Evolutionary conservation across 371 early-diverging fungal genomes (phyloP).

Genomic region (Haplosporangium sp.): DNA sequence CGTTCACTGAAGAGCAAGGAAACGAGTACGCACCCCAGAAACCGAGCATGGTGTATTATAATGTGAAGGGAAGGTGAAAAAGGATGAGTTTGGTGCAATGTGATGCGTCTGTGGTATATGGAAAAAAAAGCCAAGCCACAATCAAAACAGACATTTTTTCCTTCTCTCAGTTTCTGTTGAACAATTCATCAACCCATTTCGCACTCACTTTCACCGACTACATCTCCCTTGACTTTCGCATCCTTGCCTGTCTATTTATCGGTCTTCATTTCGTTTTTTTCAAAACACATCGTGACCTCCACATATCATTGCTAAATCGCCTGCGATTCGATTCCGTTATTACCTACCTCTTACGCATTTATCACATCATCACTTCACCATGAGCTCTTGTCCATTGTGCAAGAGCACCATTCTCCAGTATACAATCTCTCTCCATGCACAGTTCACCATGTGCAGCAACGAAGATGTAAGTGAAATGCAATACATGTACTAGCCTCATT

Average conservation of each 20-base stretch:
- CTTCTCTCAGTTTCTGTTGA: neutral
- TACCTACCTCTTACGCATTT: no score
- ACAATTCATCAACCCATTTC: neutral
- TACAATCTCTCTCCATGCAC: conserved; percentile 13
- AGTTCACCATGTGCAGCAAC: conserved; percentile 36
- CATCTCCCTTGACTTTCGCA: no score
- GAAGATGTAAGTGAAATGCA: conserved; percentile 22
- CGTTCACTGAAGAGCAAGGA: neutral
- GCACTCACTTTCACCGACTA: neutral
- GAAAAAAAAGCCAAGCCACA: conserved; percentile 15
- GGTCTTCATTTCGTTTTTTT: neutral
- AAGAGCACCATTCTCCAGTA: conserved; percentile 9
- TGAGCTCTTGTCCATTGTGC: conserved; percentile 31
- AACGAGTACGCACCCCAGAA: conserved; percentile 39
- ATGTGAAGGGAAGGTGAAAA: conserved; percentile 4
- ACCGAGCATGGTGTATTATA: conserved; percentile 43
- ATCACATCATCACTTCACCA: conserved; percentile 4
- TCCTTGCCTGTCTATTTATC: no score
- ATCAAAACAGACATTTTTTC: conserved; percentile 7
- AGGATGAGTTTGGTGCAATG: neutral
- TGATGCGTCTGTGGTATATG: neutral
- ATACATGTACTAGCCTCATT: no score
- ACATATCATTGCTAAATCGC: no score
- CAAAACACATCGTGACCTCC: no score
- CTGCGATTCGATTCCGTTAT: no score